A percentile compares a stretch with the other conserved stretches of the same genome.
Evolutionary conservation across 2,329 filamentous ascomycete genomes (phyloP).

Genomic region (Cryphonectria naterciae): DNA sequence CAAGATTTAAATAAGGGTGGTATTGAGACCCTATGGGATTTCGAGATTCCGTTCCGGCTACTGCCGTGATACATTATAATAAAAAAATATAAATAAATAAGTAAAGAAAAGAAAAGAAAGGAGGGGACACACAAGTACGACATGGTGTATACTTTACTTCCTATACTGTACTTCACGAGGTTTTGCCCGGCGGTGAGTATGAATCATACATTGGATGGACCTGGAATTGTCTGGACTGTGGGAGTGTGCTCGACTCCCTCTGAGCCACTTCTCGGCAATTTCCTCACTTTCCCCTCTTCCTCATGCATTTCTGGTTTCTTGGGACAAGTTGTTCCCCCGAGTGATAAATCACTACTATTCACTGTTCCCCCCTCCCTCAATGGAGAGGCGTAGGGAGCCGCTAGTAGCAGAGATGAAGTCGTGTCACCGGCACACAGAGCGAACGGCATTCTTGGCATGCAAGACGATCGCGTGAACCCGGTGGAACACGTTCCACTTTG

Average conservation of each 20-base stretch:
- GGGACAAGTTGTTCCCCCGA: not conserved
- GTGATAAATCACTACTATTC: not conserved
- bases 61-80: not conserved
- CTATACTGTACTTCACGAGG: not conserved
- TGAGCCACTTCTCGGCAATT: not conserved
- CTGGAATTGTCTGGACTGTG: not conserved
- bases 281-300: not conserved
- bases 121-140: not conserved
- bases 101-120: not conserved
- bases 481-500: not conserved
- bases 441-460: slow-evolving; percentile 1
- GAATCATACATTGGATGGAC: not conserved
- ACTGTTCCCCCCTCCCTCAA: not conserved
- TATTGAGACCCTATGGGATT: not conserved
- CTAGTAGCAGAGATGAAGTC: not conserved
- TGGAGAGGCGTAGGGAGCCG: not conserved
- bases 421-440: not conserved
- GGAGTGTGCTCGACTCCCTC: not conserved
- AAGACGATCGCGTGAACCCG: no score
- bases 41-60: not conserved
- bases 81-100: no score
- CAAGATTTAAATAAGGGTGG: no score
- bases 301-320: not conserved
- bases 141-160: not conserved
- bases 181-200: not conserved